These are phyloP conservation scores for Piper betle DNA, from an alignment of 164 flowering plant genomes.

Conservation along the genomic window DNA sequence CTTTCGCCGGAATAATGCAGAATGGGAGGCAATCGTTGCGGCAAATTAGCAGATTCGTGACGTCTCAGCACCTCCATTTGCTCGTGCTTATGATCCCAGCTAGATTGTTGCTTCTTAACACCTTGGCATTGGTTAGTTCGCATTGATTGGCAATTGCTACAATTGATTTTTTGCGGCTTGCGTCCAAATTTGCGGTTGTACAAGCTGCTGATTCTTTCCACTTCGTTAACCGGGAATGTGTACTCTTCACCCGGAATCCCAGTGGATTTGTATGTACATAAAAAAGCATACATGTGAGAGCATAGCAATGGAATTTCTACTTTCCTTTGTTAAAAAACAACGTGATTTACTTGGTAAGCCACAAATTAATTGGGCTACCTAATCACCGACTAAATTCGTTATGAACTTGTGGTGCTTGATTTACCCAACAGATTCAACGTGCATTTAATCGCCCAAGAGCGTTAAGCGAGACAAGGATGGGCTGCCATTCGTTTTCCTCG, in stretches of 20 bases:
- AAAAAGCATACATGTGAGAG: neutral
- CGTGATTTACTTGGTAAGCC: too few relatives aligned
- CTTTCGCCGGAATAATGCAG: conserved; percentile 34
- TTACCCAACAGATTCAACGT: too few relatives aligned
- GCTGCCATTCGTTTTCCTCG: too few relatives aligned
- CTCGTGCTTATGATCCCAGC: conserved; percentile 61
- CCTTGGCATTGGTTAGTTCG: neutral
- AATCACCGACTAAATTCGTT: too few relatives aligned
- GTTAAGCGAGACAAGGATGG: too few relatives aligned
- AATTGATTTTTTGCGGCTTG: neutral
- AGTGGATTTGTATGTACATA: neutral
- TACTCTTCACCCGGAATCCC: neutral
- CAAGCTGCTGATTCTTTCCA: neutral
- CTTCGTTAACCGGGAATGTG: neutral
- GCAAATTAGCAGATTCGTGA: conserved; percentile 52
- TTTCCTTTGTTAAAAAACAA: too few relatives aligned
- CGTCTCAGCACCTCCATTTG: conserved; percentile 65
- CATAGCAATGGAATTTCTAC: too few relatives aligned
- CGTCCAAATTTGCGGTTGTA: neutral
- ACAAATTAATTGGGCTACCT: too few relatives aligned
- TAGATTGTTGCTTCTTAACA: conserved; percentile 13
- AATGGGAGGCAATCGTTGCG: conserved; percentile 48
- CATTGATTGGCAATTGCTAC: neutral
- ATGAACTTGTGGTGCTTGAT: too few relatives aligned
- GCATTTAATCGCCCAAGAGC: too few relatives aligned